Evolutionary conservation across 2,329 filamentous ascomycete species (phyloP), one percentile per base, ranked within the genome.

Genomic region (Sporothrix sp.): DNA sequence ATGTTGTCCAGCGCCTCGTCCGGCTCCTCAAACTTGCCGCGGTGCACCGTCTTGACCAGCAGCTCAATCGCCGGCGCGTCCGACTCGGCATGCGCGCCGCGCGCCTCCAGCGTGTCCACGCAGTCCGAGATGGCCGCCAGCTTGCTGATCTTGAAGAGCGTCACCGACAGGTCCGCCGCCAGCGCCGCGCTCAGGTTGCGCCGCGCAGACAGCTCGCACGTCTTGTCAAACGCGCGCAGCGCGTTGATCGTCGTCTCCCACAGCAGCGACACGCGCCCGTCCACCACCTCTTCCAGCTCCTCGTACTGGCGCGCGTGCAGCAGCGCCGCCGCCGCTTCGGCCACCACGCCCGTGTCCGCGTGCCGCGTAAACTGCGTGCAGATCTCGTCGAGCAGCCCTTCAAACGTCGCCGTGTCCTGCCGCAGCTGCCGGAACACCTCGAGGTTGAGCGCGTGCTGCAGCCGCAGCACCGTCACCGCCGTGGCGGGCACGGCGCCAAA

Each of bases 361-460:
- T 98, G 93, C n/a, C 88, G 82, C 59, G 85, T 82, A 68, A 98
- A 97, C 60, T 98, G 93, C 52, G 87, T 88, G 65, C 87, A 89
- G 59, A 97, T 88, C 60, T 96, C 90, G 58, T 95, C 89, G 1
- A 98, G 72, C 27, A 97, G 71, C 20, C 84, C 81, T 7, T 83
- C 79, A 62, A 94, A 95, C 2, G 82, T 84, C 2, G 84, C 82
- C 1, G 87, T 81, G 57, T 94, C 88, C 63, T 95, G 89, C 47
- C 90, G 84, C 33, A 97, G 72, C 61, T 95, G 87, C 62, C 90
- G 84, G 62, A 97, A 94, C 20, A 90, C 79, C 36, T 91, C 85
- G 1, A 96, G 75, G 58, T 95, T 87, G 20, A 98, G 79, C 35
- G 87, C 80, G 61, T 91, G 87, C 63, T 94, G 87, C 38, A 98